Conservation (phyloP, 164 flowering plant species). For the Amborella trichopoda region DNA sequence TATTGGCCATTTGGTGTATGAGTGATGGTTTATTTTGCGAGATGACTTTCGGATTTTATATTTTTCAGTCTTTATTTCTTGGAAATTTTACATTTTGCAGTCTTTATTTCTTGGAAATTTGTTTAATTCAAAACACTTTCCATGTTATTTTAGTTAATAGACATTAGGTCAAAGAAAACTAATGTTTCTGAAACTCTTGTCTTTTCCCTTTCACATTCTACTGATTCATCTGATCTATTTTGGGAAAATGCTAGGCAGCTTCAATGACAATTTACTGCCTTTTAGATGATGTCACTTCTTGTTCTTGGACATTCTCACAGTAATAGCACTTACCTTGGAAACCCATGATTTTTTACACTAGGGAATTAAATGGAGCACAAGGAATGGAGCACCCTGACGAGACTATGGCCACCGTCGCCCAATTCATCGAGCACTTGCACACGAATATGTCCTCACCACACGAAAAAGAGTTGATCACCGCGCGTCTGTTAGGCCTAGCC, state of each 20-base stretch:
- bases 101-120: too few species aligned
- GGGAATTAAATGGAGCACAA: slow-evolving; percentile 48
- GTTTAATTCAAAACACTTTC: too few species aligned
- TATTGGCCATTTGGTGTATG: neutral
- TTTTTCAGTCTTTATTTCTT: neutral
- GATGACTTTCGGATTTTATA: neutral
- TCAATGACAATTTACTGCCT: neutral
- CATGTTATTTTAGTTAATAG: too few species aligned
- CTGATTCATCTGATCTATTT: neutral
- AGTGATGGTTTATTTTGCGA: neutral
- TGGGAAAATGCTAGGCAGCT: neutral
- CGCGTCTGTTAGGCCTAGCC: slow-evolving; percentile 58
- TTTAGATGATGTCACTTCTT: neutral
- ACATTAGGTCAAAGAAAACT: too few species aligned
- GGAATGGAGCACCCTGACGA: slow-evolving; percentile 56
- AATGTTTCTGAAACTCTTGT: neutral
- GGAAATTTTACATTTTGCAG: neutral
- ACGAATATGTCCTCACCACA: slow-evolving; percentile 54
- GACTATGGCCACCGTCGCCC: slow-evolving; percentile 65
- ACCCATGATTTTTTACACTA: slow-evolving; percentile 14
- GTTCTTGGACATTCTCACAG: neutral
- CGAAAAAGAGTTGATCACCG: slow-evolving; percentile 75
- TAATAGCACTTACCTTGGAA: neutral
- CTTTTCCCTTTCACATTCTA: neutral
- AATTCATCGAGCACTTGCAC: slow-evolving; percentile 71